Conservation (phyloP, 768 basidiomycete genomes). For the Leccinellum albellum region DNA sequence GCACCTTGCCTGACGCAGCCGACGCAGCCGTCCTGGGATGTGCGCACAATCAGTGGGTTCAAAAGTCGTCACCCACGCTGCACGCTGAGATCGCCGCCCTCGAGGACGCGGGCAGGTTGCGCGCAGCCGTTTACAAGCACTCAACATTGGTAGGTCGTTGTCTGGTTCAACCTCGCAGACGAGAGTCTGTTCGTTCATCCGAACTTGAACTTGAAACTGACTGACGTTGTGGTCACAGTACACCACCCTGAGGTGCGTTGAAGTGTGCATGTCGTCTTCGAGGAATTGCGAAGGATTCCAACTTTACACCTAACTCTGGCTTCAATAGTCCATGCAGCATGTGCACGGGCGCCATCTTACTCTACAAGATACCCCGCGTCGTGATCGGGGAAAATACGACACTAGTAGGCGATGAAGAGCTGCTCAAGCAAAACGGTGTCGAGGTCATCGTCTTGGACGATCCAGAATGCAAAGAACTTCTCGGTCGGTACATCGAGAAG, state of each 20-base stretch:
- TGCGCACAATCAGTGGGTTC: constrained; percentile 44
- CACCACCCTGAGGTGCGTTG: constrained; percentile 35
- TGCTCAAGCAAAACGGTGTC: constrained; percentile 51
- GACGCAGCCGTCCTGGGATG: constrained; percentile 35
- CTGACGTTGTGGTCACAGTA: constrained; percentile 24
- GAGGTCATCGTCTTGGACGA: constrained; percentile 50
- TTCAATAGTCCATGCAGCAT: constrained; percentile 52
- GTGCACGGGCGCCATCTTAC: constrained; percentile 61
- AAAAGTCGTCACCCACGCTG: constrained; percentile 39
- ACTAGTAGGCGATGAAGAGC: constrained; percentile 52
- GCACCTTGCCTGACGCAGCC: not conserved
- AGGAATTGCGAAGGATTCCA: not conserved
- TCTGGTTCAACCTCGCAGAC: not conserved
- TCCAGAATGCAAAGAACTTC: constrained; percentile 48
- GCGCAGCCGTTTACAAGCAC: constrained; percentile 41
- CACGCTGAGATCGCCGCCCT: constrained; percentile 50
- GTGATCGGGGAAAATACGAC: constrained; percentile 63
- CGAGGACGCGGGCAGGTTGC: constrained; percentile 51
- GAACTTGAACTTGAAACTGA: not conserved
- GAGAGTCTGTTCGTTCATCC: not conserved
- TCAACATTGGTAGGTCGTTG: constrained; percentile 44
- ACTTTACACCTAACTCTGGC: not conserved
- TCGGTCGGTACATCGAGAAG: constrained; percentile 52
- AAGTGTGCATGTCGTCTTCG: not conserved
- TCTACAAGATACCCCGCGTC: constrained; percentile 62